phyloP scores from a whole-genome alignment of 1,284 basidiomycete genomes.

The Papiliotrema fonsecae region DNA sequence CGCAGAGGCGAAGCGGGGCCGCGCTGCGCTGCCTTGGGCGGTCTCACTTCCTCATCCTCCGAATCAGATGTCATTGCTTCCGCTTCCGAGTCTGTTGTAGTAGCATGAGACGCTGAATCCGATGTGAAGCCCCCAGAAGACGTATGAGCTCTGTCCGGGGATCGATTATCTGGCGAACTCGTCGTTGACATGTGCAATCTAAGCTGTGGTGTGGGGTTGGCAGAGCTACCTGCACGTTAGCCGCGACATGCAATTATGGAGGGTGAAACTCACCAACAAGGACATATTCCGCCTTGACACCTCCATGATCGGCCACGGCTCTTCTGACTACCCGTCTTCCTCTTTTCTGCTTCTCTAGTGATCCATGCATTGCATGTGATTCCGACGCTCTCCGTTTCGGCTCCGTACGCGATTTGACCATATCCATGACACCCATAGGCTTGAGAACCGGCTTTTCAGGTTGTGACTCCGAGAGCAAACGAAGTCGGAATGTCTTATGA shows the following conservation, averaged over 20 bases:
- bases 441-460: conserved; percentile 3
- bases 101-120: neutral
- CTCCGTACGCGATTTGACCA: conserved; percentile 14
- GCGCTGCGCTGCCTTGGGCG: neutral
- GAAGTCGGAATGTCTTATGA: conserved; percentile 30
- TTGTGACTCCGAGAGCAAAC: conserved; percentile 6
- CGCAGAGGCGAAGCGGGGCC: conserved; percentile 1
- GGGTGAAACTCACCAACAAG: conserved; percentile 35
- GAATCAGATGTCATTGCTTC: conserved; percentile 3
- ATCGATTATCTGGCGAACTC: conserved; percentile 7
- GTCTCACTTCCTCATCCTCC: neutral
- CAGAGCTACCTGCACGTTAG: conserved; percentile 29
- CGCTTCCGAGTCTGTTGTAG: neutral
- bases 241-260: neutral
- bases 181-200: conserved; percentile 34
- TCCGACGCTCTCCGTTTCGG: conserved; percentile 7
- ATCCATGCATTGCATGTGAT: neutral
- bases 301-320: conserved; percentile 20
- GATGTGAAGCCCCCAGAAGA: neutral
- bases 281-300: conserved; percentile 46
- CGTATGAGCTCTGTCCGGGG: neutral
- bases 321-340: conserved; percentile 13
- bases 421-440: conserved; percentile 32
- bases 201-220: conserved; percentile 42
- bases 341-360: neutral